Evolutionary conservation across 495 filamentous ascomycete species (phyloP), one percentile per base, ranked within the genome.

Genomic region (Penicillium egyptiacum): DNA sequence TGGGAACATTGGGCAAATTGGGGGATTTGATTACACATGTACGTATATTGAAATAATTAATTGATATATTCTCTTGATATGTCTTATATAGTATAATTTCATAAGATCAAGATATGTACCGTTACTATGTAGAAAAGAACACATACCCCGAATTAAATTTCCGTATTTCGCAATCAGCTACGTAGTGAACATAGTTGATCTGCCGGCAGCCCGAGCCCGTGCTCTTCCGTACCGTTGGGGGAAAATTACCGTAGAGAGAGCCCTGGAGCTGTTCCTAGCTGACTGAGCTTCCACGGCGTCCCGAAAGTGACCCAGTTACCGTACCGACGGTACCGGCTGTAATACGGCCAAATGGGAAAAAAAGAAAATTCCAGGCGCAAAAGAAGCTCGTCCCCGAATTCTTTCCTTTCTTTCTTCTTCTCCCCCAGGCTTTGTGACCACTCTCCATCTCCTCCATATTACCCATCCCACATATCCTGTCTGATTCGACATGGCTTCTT

Each of bases 401-500:
- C 63, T 46, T 60, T 69, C 67, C 59, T 61, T 47, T 25, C 28
- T 28, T 39, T 25, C 26, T 47, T 46, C 37, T 55, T 47, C 22
- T 30, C 42, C 53, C 52, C 53, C 53, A 55, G 53, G 53, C 53
- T 55, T 55, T 47, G 43, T 55, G 53, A 46, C 53, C 53, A 55
- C 44, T 60, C 51, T 60, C 62, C 61, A 60, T 66, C 59, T 62
- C 46, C 54, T 53, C 64, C 46, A 62, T 62, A 60, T 60, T 60
- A 59, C 47, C 64, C 68, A 64, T 65, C 57, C 66, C 63, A 61
- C 55, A 55, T 55, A 52, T 66, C 62, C 64, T 70, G 59, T 64
- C 62, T 64, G 57, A 69, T 72, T 64, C 63, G 80, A 76, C 70
- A 96, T 96, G 88, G 85, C 90, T 69, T 81, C 90, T 64, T 82